Conservation (phyloP, 345 rosid species). For the Euphorbia peplus region DNA sequence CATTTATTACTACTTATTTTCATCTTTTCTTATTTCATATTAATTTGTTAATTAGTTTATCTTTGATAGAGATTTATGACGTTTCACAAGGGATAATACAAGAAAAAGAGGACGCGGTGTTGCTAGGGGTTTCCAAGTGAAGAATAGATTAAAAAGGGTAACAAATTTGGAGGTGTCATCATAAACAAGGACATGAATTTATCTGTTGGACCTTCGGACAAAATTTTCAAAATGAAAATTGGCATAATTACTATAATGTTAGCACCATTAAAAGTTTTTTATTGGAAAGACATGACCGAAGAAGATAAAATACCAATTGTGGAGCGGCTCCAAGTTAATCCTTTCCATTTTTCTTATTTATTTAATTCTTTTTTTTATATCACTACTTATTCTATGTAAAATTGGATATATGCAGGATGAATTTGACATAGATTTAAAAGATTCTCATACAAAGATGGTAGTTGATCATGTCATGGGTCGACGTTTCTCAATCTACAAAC, state of each 20-base stretch:
- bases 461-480: neutral
- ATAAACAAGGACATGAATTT: neutral
- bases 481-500: neutral
- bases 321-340: neutral
- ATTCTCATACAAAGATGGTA: neutral
- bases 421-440: neutral
- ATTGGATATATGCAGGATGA: neutral
- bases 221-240: neutral
- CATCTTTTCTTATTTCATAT: too few species aligned
- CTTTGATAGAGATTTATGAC: too few species aligned
- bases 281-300: neutral
- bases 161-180: neutral
- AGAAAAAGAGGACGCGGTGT: neutral
- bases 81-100: neutral
- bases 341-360: neutral
- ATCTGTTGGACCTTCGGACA: neutral
- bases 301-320: neutral
- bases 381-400: neutral
- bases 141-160: neutral
- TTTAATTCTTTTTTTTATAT: neutral
- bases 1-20: too few species aligned
- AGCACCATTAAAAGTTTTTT: neutral
- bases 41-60: too few species aligned
- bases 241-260: neutral
- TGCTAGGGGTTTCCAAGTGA: neutral